Percentiles rank a stretch among this genome's conserved stretches.
Conservation (phyloP, 2,329 filamentous ascomycete species). For the Fusarium poae region DNA sequence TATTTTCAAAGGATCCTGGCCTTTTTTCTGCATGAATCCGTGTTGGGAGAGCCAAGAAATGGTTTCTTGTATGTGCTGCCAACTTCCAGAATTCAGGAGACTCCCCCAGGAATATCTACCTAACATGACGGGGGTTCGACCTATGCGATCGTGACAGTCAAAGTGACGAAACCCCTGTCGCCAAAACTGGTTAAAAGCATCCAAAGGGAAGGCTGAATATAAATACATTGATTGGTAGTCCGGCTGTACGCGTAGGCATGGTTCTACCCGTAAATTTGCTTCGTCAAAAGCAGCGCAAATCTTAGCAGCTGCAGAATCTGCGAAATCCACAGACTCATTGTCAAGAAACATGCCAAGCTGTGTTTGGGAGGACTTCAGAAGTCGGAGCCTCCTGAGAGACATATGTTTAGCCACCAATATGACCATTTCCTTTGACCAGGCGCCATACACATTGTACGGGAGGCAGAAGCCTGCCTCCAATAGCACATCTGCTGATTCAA, state of each 20-base stretch:
- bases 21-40: accelerated
- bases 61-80: accelerated
- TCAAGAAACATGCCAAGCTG: accelerated
- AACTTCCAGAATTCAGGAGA: accelerated
- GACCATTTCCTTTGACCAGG: background rate
- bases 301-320: background rate
- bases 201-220: accelerated
- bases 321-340: background rate
- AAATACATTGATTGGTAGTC: background rate
- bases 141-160: accelerated
- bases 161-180: background rate
- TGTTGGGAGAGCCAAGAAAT: accelerated
- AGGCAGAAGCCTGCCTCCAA: background rate
- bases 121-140: background rate
- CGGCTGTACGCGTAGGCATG: background rate
- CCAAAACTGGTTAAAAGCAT: accelerated
- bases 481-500: accelerated
- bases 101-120: accelerated
- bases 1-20: accelerated
- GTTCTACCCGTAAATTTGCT: background rate
- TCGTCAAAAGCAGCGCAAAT: background rate
- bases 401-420: background rate
- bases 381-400: background rate
- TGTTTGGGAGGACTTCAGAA: accelerated
- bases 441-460: accelerated